Conservation (phyloP, 2,329 filamentous ascomycete species). For the Aspergillus costaricaensis region DNA sequence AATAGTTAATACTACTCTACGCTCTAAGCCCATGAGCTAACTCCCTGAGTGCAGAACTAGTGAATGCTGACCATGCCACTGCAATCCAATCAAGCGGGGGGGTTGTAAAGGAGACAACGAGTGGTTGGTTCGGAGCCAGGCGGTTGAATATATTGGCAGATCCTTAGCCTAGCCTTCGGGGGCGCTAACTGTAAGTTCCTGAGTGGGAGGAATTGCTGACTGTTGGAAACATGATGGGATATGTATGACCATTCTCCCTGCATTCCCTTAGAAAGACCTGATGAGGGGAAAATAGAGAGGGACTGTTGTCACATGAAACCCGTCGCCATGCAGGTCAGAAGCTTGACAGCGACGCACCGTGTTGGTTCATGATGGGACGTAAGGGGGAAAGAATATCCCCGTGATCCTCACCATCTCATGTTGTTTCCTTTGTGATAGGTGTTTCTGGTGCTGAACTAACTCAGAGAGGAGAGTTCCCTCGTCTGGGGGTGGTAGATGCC, state of each 20-base stretch:
- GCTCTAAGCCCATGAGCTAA: not conserved
- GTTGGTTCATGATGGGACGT: not conserved
- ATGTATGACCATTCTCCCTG: no score
- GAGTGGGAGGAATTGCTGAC: not conserved
- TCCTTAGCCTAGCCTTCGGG: not conserved
- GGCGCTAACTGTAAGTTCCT: not conserved
- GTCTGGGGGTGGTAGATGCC: not conserved
- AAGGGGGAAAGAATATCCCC: not conserved
- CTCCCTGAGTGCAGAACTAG: not conserved
- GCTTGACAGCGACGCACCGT: not conserved
- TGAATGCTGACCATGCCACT: not conserved
- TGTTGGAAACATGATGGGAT: not conserved
- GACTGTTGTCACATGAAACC: not conserved
- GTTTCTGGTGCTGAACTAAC: not conserved
- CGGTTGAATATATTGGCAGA: not conserved
- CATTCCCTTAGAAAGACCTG: not conserved
- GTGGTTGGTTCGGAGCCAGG: not conserved
- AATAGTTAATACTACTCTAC: not conserved
- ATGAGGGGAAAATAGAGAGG: not conserved
- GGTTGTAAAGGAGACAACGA: not conserved
- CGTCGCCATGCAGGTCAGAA: conserved; percentile 1
- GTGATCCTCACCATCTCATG: not conserved
- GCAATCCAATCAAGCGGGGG: not conserved
- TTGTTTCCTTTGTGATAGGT: not conserved
- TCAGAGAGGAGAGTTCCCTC: not conserved